phyloP scores from a whole-genome alignment of 768 basidiomycete species.

The Erythrobasidium yunnanense region DNA sequence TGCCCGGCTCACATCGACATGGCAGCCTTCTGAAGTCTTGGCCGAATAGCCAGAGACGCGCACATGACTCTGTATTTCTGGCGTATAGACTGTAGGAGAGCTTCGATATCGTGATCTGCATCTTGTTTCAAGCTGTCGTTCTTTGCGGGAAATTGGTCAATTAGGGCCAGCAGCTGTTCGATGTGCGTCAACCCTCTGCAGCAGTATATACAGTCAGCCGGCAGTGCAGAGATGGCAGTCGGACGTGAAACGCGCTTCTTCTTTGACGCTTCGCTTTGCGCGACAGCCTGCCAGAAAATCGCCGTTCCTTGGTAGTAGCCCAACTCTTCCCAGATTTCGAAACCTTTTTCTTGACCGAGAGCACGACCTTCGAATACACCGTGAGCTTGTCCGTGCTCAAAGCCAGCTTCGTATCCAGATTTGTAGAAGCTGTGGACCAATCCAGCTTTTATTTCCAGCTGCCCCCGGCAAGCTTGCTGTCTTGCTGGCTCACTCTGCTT shows the following conservation, averaged over 20 bases:
- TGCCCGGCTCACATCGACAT: conserved; percentile 19
- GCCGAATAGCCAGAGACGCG: conserved; percentile 61
- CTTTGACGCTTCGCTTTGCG: conserved; percentile 45
- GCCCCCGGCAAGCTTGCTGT: neutral
- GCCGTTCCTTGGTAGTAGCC: conserved; percentile 87
- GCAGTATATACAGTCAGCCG: neutral
- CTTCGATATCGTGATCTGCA: conserved; percentile 52
- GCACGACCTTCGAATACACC: conserved; percentile 83
- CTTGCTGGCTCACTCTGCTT: conserved; percentile 13
- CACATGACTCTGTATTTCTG: conserved; percentile 80
- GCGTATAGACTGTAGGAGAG: conserved; percentile 69
- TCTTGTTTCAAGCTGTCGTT: conserved; percentile 49
- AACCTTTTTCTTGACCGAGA: conserved; percentile 77
- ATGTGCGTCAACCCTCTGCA: conserved; percentile 21
- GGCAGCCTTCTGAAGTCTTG: conserved; percentile 38
- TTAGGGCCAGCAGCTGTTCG: conserved; percentile 56
- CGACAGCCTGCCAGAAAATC: conserved; percentile 54
- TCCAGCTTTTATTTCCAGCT: neutral
- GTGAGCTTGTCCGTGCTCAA: conserved; percentile 73
- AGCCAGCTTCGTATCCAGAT: conserved; percentile 63
- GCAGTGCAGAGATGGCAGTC: neutral
- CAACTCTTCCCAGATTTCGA: conserved; percentile 94
- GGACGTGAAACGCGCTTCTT: conserved; percentile 14
- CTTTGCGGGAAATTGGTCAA: conserved; percentile 60
- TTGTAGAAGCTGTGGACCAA: conserved; percentile 52